Evolutionary conservation across 2,329 filamentous ascomycete genomes (phyloP).

Genomic region (Claviceps africana): DNA sequence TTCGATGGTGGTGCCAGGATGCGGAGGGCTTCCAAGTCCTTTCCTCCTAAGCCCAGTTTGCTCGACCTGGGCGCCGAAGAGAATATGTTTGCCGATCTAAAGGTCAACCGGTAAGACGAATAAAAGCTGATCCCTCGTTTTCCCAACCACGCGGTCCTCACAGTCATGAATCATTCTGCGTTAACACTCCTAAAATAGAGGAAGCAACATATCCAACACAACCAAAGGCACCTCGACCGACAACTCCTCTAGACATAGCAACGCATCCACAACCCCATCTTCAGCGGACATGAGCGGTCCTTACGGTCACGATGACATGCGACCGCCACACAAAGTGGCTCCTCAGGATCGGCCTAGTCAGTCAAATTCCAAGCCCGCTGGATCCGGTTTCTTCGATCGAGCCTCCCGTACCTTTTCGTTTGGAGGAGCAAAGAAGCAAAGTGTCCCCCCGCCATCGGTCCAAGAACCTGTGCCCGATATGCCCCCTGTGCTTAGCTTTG

Average conservation of each 20-base stretch:
- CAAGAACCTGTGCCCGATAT: conserved; percentile 20
- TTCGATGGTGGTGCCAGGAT: conserved; percentile 37
- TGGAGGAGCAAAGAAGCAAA: conserved; percentile 38
- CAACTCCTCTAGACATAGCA: conserved; percentile 48
- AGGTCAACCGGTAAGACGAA: conserved; percentile 38
- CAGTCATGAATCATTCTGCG: conserved; percentile 7
- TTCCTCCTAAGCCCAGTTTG: conserved; percentile 24
- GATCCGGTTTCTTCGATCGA: conserved; percentile 37
- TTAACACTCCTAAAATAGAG: conserved; percentile 30
- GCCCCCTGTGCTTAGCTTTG: conserved; percentile 24
- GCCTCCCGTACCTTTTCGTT: conserved; percentile 48
- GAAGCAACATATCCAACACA: conserved; percentile 46
- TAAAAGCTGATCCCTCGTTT: not conserved
- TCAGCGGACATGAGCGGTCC: conserved; percentile 29
- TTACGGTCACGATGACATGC: conserved; percentile 15
- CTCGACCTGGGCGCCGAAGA: conserved; percentile 34
- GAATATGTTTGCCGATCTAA: conserved; percentile 44
- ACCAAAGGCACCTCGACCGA: conserved; percentile 46
- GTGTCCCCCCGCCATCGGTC: conserved; percentile 15
- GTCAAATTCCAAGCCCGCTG: conserved; percentile 32
- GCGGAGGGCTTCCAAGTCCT: conserved; percentile 22
- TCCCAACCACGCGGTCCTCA: not conserved
- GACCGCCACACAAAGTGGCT: conserved; percentile 20
- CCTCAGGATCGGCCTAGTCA: conserved; percentile 25
- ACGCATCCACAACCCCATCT: conserved; percentile 46